A percentile compares a stretch with the other conserved stretches of the same genome.
These are phyloP conservation scores for Lachnellula occidentalis DNA, from an alignment of 2,329 filamentous ascomycete species.

Conservation along the genomic window DNA sequence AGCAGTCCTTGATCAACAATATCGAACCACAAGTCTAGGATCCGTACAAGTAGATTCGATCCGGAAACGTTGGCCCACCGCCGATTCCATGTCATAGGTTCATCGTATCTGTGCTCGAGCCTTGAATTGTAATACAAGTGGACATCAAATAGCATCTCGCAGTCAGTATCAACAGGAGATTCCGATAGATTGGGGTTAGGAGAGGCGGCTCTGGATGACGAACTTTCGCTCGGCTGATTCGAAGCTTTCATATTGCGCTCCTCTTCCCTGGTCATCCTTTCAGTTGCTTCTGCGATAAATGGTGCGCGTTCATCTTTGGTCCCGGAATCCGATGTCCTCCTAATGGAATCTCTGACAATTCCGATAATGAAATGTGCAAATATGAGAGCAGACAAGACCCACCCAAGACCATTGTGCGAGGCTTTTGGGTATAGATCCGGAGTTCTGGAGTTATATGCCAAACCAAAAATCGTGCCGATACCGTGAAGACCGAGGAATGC, in stretches of 20 bases:
- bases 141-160: constrained; percentile 44
- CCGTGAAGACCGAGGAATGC: constrained; percentile 35
- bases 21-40: constrained; percentile 53
- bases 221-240: constrained; percentile 36
- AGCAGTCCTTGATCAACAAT: constrained; percentile 70
- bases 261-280: constrained; percentile 12
- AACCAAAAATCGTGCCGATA: constrained; percentile 56
- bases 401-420: constrained; percentile 77
- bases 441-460: constrained; percentile 70
- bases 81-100: too few species aligned
- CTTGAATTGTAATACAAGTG: constrained; percentile 34
- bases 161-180: constrained; percentile 33
- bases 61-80: constrained; percentile 37
- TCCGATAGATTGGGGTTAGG: background rate
- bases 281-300: constrained; percentile 5
- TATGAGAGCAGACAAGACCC: constrained; percentile 69
- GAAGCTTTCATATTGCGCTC: constrained; percentile 43
- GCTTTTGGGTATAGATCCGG: constrained; percentile 82
- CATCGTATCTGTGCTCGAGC: too few species aligned
- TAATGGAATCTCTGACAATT: constrained; percentile 46
- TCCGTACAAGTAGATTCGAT: constrained; percentile 37
- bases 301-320: constrained; percentile 18
- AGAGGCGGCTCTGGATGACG: background rate
- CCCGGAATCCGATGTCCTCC: constrained; percentile 38
- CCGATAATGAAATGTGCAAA: constrained; percentile 61